These are phyloP conservation scores for Firmiana major DNA, from an alignment of 345 rosid species.

Conservation along the genomic window DNA sequence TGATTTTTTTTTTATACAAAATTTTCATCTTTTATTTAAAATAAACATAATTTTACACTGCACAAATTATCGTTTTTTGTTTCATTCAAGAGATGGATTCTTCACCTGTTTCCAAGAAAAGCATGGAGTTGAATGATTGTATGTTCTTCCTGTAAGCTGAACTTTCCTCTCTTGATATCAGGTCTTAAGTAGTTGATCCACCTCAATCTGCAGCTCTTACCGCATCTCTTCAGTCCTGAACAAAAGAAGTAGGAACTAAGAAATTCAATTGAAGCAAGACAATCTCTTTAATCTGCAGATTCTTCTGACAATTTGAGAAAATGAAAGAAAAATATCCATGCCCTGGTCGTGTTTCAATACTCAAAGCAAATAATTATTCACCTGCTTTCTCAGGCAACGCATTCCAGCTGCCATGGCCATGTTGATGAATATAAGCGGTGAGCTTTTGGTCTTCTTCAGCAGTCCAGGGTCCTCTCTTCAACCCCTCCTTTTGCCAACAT, in stretches of 20 bases:
- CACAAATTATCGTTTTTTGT: too few relatives aligned
- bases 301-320: too few relatives aligned
- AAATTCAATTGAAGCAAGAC: too few relatives aligned
- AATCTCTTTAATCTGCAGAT: too few relatives aligned
- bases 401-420: slow-evolving; percentile 54
- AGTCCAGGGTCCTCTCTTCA: slow-evolving; percentile 62
- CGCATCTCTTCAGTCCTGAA: slow-evolving; percentile 52
- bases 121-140: slow-evolving; percentile 59
- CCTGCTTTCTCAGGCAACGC: slow-evolving; percentile 51
- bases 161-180: slow-evolving; percentile 56
- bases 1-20: too few relatives aligned
- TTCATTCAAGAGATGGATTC: neutral
- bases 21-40: too few relatives aligned
- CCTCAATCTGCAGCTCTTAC: slow-evolving; percentile 55
- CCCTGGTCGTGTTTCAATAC: neutral
- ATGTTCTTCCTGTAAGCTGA: slow-evolving; percentile 48
- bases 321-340: too few relatives aligned
- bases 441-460: slow-evolving; percentile 59
- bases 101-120: slow-evolving; percentile 51
- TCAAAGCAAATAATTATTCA: neutral
- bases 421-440: slow-evolving; percentile 39
- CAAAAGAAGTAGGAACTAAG: neutral
- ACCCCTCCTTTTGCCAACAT: slow-evolving; percentile 39
- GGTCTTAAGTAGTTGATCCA: slow-evolving; percentile 60
- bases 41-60: too few relatives aligned